phyloP scores from a whole-genome alignment of 2,329 filamentous ascomycete species.

The Nigrospora sphaerica region DNA sequence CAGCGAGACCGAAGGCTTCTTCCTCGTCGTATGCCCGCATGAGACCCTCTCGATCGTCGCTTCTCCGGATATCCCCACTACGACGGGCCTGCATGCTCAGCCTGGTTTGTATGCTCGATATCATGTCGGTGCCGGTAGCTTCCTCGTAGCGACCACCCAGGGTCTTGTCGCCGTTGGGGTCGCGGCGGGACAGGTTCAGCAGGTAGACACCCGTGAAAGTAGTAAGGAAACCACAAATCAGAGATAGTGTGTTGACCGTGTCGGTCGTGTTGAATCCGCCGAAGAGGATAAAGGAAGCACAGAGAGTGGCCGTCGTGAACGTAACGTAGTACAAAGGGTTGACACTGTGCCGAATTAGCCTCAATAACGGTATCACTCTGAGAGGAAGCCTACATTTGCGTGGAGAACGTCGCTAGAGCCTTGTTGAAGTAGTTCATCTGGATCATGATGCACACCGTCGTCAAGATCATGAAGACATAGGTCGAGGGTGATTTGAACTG shows the following conservation, averaged over 20 bases:
- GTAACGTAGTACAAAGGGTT: slow-evolving; percentile 97
- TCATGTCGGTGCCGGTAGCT: slow-evolving; percentile 82
- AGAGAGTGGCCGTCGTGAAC: slow-evolving; percentile 89
- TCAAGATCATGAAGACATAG: slow-evolving; percentile 94
- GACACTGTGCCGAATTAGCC: slow-evolving; percentile 51
- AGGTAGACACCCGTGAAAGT: slow-evolving; percentile 96
- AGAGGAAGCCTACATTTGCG: slow-evolving; percentile 71
- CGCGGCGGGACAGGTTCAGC: slow-evolving; percentile 86
- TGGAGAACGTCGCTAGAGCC: slow-evolving; percentile 90
- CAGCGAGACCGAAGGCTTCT: slow-evolving; percentile 51
- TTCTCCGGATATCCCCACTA: slow-evolving; percentile 59
- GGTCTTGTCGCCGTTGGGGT: slow-evolving; percentile 71
- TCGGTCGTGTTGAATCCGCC: slow-evolving; percentile 93
- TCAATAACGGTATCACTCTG: not conserved
- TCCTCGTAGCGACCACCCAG: slow-evolving; percentile 53
- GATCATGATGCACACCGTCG: slow-evolving; percentile 86
- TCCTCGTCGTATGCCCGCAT: slow-evolving; percentile 90
- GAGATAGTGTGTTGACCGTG: slow-evolving; percentile 82
- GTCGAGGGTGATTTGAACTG: slow-evolving; percentile 93
- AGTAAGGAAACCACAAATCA: slow-evolving; percentile 86
- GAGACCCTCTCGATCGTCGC: slow-evolving; percentile 69
- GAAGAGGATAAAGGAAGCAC: slow-evolving; percentile 94
- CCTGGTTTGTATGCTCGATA: slow-evolving; percentile 83
- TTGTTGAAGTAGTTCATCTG: slow-evolving; percentile 99
- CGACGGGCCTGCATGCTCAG: slow-evolving; percentile 87